A percentile compares a stretch with the other conserved stretches of the same genome.
These are phyloP conservation scores for Truncatella angustata DNA, from an alignment of 2,329 filamentous ascomycete genomes.

Conservation along the genomic window DNA sequence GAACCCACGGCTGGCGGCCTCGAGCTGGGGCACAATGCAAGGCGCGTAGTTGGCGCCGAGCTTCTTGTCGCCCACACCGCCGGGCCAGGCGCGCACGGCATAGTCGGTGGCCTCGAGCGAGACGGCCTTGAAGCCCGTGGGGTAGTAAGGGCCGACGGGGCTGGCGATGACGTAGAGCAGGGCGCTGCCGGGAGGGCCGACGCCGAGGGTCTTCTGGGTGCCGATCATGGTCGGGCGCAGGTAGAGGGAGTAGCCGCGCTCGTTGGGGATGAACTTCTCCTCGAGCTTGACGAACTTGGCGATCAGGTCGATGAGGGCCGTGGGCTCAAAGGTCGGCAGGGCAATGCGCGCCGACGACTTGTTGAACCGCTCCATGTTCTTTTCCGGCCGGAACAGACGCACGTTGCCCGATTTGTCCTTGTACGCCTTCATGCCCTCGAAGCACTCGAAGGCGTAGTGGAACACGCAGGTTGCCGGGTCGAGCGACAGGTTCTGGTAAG, in stretches of 20 bases:
- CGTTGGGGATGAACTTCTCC: constrained; percentile 82
- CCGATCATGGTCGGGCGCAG: constrained; percentile 96
- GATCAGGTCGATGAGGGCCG: constrained; percentile 77
- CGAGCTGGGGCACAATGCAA: constrained; percentile 92
- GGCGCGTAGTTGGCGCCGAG: constrained; percentile 99
- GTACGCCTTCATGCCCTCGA: constrained; percentile 99
- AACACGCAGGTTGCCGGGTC: constrained; percentile 96
- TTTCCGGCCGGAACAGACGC: constrained; percentile 88
- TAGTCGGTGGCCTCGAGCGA: constrained; percentile 95
- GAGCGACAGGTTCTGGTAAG: constrained; percentile 95
- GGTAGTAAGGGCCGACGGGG: constrained; percentile 96
- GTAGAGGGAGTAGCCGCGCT: constrained; percentile 90
- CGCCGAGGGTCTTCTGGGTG: constrained; percentile 90
- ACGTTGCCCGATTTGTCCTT: constrained; percentile 77
- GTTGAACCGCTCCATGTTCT: constrained; percentile 95
- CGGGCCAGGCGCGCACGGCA: constrained; percentile 95
- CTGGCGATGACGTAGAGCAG: constrained; percentile 94
- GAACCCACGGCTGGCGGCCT: constrained; percentile 87
- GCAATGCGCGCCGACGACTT: constrained; percentile 89
- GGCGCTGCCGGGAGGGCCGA: constrained; percentile 87
- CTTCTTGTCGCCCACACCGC: constrained; percentile 97
- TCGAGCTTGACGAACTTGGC: constrained; percentile 77
- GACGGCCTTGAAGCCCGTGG: constrained; percentile 96
- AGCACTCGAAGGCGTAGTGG: constrained; percentile 97
- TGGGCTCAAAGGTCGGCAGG: constrained; percentile 77